Percentiles rank a stretch among this genome's conserved stretches.
Conservation (phyloP, 495 filamentous ascomycete species). For the Lindgomyces ingoldianus region DNA sequence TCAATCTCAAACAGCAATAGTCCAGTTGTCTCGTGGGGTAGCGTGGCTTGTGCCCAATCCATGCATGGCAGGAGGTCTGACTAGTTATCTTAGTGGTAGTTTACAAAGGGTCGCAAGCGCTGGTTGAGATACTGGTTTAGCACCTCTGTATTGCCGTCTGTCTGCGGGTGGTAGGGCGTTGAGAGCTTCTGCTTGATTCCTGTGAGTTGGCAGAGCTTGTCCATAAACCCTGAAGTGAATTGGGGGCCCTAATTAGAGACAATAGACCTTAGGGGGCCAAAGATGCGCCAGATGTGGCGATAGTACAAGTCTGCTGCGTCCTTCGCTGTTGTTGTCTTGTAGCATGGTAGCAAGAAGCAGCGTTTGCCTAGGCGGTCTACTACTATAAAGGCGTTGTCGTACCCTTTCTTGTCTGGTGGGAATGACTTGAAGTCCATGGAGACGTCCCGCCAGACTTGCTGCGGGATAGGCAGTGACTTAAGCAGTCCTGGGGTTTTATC, state of each 20-base stretch:
- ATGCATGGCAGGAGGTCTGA: neutral
- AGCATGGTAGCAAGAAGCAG: constrained; percentile 1
- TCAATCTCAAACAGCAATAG: neutral
- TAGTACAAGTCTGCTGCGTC: constrained; percentile 1
- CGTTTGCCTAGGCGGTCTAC: neutral
- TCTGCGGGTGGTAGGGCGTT: constrained; percentile 33
- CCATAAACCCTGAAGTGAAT: constrained; percentile 32
- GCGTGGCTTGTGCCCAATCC: neutral
- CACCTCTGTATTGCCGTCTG: constrained; percentile 38
- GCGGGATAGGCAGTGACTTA: constrained; percentile 28
- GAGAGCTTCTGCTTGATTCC: constrained; percentile 25
- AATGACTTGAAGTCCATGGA: constrained; percentile 1
- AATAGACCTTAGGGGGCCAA: constrained; percentile 25
- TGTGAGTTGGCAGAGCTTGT: constrained; percentile 24
- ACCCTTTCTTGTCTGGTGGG: neutral
- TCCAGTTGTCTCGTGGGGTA: constrained; percentile 1
- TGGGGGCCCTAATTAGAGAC: constrained; percentile 35
- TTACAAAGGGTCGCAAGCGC: neutral
- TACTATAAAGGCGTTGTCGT: neutral
- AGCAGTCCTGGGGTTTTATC: constrained; percentile 26
- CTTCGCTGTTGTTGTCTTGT: neutral
- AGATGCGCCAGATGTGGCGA: constrained; percentile 5
- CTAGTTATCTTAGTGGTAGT: neutral
- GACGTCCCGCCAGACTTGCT: constrained; percentile 5
- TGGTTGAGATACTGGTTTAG: constrained; percentile 20